phyloP scores from a whole-genome alignment of 1,284 basidiomycete species.

The Irpex sp. region DNA sequence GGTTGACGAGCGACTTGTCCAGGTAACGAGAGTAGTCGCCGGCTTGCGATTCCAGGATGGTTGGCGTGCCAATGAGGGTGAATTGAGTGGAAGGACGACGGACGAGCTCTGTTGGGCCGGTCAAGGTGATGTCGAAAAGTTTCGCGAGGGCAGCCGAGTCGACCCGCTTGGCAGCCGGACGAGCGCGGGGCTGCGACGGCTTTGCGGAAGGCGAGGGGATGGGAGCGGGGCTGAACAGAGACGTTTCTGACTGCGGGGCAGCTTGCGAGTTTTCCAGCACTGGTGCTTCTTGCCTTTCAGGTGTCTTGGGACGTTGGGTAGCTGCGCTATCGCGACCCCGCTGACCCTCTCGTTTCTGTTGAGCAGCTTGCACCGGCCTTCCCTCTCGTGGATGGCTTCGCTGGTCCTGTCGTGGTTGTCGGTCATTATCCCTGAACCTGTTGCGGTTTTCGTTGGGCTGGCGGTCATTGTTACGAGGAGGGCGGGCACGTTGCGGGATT shows the following conservation, averaged over 20 bases:
- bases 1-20: slow-evolving; percentile 13
- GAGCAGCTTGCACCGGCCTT: neutral
- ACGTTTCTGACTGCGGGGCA: too few relatives aligned
- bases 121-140: slow-evolving; percentile 6
- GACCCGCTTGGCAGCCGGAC: neutral
- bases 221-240: too few relatives aligned
- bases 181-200: neutral
- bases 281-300: too few relatives aligned
- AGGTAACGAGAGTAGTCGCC: slow-evolving; percentile 50
- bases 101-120: neutral
- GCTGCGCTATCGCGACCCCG: too few relatives aligned
- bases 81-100: neutral
- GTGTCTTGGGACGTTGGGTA: too few relatives aligned
- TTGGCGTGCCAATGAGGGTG: slow-evolving; percentile 15
- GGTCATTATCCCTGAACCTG: neutral
- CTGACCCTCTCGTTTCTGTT: neutral
- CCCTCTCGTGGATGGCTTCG: neutral
- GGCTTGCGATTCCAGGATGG: slow-evolving; percentile 30
- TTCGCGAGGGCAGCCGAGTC: slow-evolving; percentile 7
- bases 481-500: neutral
- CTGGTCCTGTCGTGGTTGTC: neutral
- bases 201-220: neutral
- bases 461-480: neutral
- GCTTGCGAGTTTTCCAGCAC: too few relatives aligned
- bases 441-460: neutral